Evolutionary conservation across 2,329 filamentous ascomycete genomes (phyloP), one percentile per base, ranked within the genome.

Genomic region (Ascochyta fabae): DNA sequence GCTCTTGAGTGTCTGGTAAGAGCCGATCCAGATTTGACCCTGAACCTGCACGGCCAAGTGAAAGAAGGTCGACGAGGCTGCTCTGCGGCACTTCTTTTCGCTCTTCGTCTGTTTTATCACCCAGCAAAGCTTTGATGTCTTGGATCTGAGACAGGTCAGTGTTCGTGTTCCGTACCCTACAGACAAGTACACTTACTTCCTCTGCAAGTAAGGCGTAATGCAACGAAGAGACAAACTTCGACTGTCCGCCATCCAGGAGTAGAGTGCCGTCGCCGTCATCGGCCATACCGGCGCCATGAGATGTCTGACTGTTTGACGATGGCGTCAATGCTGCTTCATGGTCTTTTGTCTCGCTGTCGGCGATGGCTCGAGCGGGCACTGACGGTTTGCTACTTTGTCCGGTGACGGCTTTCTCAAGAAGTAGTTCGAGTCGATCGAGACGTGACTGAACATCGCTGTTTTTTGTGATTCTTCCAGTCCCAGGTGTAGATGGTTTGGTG

Each of bases 201-300:
- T 76, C 74, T 34, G 74, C 73, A 35, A 76, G 60, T n/a, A 76
- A 59, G 16, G 74, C 72, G 55, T 71, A 76, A 46, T 76, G 74
- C n/a, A 76, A 57, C 27, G 74, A 75, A 5, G 74, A 76, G 2
- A 76, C 74, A 47, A 76, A 76, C 26, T 75, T 70, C n/a, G 72
- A 70, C 34, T 75, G 68, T 10, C 73, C 73, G 27, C 70, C 72
- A 33, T 76, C 74, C 6, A 76, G 56, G 15, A 76, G 55, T 6
- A 76, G 54, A 7, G 72, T 75, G 5, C 74, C 74, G 52, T 75
- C 67, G 31, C 71, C 64, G 41, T 69, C 70, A 48, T 76, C 74
- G 15, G 72, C 69, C 16, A 75, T 75, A 6, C 73, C 72, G n/a
- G 64, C 68, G 12, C 66, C 67, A 10, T 72, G 67, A 13, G 67